Base-by-base conservation (phyloP, 768 basidiomycete genomes). In the Fomitopsis pulvina region DNA sequence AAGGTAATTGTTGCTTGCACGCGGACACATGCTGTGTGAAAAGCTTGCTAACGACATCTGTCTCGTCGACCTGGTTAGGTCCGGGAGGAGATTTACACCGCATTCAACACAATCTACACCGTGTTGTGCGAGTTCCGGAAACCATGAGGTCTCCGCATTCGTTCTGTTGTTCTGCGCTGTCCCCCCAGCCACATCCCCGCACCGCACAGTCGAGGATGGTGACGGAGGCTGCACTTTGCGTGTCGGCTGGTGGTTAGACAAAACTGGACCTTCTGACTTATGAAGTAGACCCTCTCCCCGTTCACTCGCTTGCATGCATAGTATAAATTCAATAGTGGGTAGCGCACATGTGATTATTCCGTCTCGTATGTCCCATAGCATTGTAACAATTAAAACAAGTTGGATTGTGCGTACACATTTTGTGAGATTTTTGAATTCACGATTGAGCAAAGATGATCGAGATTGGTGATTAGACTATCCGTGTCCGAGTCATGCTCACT, bases 101-200 rank as follows among this genome's bases (percentile, higher is more conserved):
- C 96, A 22, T 99, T 99, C 85, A 97, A 97, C 73, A 92, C 92
- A 52, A 99, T 99, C 51, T 99, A 99, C 70, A 95, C 95, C 52
- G 95, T 98, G 74, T 68, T 99, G 57, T 89, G 86, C 76, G 92
- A 94, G 65, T 94, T 91, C 77, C 80, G 88, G 68, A 94, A 92
- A 71, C 90, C 89, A 41, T 88, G 69, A 75, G 28, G 37, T 22
- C 29, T 22, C 30, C 34, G 14, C 34, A 37, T 18, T 6, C 4
- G 34, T 6, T 18, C 34, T n/a, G n/a, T n/a, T n/a, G n/a, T n/a
- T n/a, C n/a, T n/a, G n/a, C n/a, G n/a, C n/a, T n/a, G n/a, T n/a
- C n/a, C n/a, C n/a, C n/a, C n/a, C n/a, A n/a, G n/a, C n/a, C n/a
- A n/a, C n/a, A n/a, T n/a, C n/a, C n/a, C n/a, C n/a, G n/a, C n/a